Percentiles rank a stretch among this genome's conserved stretches.
Evolutionary conservation across 2,329 filamentous ascomycete genomes (phyloP).

Genomic region (Aspergillus pseudoviridinutans): DNA sequence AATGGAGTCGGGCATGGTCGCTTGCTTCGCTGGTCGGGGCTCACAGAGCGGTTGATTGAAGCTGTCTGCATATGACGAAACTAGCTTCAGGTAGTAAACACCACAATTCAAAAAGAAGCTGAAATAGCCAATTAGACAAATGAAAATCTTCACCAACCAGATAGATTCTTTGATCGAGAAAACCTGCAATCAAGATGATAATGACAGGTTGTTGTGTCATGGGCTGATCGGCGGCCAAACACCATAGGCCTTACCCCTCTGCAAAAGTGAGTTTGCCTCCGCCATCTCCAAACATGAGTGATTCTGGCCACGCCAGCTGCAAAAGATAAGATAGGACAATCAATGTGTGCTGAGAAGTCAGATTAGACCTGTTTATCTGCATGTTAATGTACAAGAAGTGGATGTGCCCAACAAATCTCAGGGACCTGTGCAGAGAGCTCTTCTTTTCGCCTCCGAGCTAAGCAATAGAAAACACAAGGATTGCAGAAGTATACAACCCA

Average conservation of each 20-base stretch:
- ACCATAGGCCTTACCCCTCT: not conserved
- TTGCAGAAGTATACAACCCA: conserved; percentile 24
- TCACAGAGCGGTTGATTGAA: too few relatives aligned
- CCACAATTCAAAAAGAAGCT: too few relatives aligned
- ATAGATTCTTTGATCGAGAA: too few relatives aligned
- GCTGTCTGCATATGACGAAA: too few relatives aligned
- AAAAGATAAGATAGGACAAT: not conserved
- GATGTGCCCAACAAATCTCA: conserved; percentile 9
- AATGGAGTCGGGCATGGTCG: not conserved
- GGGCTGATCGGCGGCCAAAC: not conserved
- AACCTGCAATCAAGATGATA: too few relatives aligned
- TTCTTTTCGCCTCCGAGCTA: conserved; percentile 15
- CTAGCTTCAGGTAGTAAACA: too few relatives aligned
- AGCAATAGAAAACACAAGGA: conserved; percentile 15
- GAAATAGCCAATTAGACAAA: too few relatives aligned
- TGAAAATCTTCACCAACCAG: too few relatives aligned
- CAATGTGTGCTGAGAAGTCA: conserved; percentile 9
- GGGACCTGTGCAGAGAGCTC: conserved; percentile 8
- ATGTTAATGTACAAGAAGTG: conserved; percentile 34
- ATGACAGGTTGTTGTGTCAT: not conserved
- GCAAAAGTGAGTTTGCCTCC: not conserved
- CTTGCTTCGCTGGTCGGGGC: not conserved
- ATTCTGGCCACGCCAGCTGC: not conserved
- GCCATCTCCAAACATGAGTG: not conserved
- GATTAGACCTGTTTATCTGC: conserved; percentile 30